Percentiles rank a stretch among this genome's conserved stretches.
Conservation (phyloP, 257 asterid genomes). For the Capsicum chinense region DNA sequence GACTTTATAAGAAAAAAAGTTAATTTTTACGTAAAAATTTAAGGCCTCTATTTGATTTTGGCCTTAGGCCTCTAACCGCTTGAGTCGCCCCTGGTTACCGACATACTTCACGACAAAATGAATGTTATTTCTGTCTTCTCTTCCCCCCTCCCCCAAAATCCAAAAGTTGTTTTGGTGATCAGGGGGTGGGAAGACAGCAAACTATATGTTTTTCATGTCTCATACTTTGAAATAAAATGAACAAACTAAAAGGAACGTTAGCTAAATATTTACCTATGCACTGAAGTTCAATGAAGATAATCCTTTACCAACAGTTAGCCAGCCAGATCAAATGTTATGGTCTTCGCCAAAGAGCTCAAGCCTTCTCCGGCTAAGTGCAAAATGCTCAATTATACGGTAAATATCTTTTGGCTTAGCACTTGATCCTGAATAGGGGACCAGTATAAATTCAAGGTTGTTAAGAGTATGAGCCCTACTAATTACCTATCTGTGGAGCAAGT, state of each 20-base stretch:
- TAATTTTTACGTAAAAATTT: too few species aligned
- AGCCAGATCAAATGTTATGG: conserved; percentile 95
- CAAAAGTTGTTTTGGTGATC: neutral
- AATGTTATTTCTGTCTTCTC: neutral
- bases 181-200: neutral
- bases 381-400: conserved; percentile 94
- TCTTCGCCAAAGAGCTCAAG: conserved; percentile 99
- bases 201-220: neutral
- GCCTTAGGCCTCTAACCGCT: too few species aligned
- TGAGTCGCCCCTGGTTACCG: too few species aligned
- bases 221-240: neutral
- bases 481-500: too few species aligned
- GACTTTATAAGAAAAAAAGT: too few species aligned
- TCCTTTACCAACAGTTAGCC: conserved; percentile 95
- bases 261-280: conserved; percentile 59
- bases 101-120: neutral
- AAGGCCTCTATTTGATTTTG: too few species aligned
- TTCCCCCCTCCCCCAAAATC: neutral
- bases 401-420: conserved; percentile 98
- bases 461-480: neutral
- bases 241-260: neutral
- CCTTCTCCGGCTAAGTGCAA: conserved; percentile 98
- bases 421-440: conserved; percentile 61
- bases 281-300: conserved; percentile 87
- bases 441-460: neutral